These are phyloP conservation scores for Dactylonectria estremocensis DNA, from an alignment of 2,329 filamentous ascomycete genomes.

Conservation along the genomic window DNA sequence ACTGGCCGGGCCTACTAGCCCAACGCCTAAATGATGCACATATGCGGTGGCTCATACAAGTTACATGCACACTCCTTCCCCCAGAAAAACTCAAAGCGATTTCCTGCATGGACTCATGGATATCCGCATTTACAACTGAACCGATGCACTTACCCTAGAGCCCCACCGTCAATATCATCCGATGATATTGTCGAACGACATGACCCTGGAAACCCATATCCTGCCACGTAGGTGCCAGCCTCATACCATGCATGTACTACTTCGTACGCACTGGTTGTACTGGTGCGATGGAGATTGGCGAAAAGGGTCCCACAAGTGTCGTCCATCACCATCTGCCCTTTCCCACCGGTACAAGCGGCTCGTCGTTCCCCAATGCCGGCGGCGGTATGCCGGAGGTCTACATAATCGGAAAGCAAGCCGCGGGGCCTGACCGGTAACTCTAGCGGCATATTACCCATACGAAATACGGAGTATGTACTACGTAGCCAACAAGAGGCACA, in stretches of 20 bases:
- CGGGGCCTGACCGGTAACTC: slow-evolving; percentile 23
- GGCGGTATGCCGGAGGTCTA: slow-evolving; percentile 28
- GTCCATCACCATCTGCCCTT: slow-evolving; percentile 22
- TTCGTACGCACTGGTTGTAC: too few relatives aligned
- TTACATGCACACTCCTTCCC: neutral
- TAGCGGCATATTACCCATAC: neutral
- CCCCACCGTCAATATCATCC: neutral
- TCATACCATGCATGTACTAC: neutral
- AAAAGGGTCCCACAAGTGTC: slow-evolving; percentile 22
- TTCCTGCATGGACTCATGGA: neutral
- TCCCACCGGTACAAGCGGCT: slow-evolving; percentile 22
- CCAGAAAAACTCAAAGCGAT: neutral
- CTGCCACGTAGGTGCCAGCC: slow-evolving; percentile 29
- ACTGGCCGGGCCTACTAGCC: too few relatives aligned
- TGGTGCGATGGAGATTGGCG: slow-evolving; percentile 34
- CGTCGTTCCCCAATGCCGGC: slow-evolving; percentile 31
- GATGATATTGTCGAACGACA: slow-evolving; percentile 19
- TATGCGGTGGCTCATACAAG: neutral
- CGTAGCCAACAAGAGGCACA: slow-evolving; percentile 24
- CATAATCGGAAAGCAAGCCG: slow-evolving; percentile 31
- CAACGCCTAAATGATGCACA: too few relatives aligned
- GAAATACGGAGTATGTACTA: neutral
- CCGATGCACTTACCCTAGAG: slow-evolving; percentile 20
- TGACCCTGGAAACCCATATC: slow-evolving; percentile 8
- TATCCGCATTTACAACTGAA: neutral